Evolutionary conservation across 139 green algal species (phyloP).

Genomic region (Micractinium sp.): DNA sequence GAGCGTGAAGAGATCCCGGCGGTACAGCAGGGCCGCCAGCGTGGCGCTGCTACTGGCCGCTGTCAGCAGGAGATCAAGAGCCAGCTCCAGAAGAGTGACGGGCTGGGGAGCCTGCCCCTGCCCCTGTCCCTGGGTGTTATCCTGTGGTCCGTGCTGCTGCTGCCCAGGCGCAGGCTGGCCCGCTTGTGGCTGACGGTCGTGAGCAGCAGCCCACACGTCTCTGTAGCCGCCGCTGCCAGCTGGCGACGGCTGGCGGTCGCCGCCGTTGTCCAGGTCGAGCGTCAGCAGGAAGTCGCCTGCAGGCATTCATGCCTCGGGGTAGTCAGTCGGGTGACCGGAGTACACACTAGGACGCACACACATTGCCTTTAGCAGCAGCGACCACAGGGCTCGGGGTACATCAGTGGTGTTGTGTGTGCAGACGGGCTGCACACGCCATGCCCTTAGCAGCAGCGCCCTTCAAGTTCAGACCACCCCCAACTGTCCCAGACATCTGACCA

Average conservation of each 20-base stretch:
- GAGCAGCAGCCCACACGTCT: too few species aligned
- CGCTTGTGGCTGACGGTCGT: too few species aligned
- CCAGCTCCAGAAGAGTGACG: constrained; percentile 14
- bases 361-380: too few species aligned
- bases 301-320: not conserved
- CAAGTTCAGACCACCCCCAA: too few species aligned
- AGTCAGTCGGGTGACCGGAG: too few species aligned
- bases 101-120: not conserved
- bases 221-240: not conserved
- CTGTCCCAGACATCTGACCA: too few species aligned
- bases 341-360: too few species aligned
- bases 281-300: constrained; percentile 42
- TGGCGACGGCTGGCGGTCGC: too few species aligned
- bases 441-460: not conserved
- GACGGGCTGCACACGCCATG: not conserved
- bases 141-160: not conserved
- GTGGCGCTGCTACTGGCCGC: not conserved
- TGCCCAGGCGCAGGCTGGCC: not conserved
- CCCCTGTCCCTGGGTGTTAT: not conserved
- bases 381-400: too few species aligned
- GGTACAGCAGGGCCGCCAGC: constrained; percentile 13
- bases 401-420: too few species aligned
- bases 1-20: not conserved
- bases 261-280: constrained; percentile 9
- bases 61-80: not conserved